phyloP scores from a whole-genome alignment of 441 rosid genomes.

The Gossypium davidsonii region DNA sequence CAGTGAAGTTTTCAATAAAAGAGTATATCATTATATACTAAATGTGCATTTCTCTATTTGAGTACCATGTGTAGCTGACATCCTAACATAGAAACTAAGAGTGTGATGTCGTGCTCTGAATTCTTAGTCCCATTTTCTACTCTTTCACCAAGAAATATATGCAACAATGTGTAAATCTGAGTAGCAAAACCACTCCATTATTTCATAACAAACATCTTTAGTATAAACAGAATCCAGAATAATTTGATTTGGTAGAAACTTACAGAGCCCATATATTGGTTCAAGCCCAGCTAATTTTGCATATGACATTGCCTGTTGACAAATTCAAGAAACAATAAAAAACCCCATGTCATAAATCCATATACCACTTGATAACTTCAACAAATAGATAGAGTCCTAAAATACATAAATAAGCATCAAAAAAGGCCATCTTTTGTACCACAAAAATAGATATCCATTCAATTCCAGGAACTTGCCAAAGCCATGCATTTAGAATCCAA shows the following conservation, averaged over 20 bases:
- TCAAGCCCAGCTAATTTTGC: conserved; percentile 90
- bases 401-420: not conserved
- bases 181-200: not conserved
- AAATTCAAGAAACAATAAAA: conserved; percentile 17
- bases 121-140: not conserved
- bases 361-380: not conserved
- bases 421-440: not conserved
- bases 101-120: not conserved
- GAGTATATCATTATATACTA: not conserved
- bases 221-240: not conserved
- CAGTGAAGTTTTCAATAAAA: not conserved
- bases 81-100: not conserved
- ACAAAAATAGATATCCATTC: not conserved
- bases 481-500: not conserved
- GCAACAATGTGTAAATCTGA: not conserved
- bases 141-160: not conserved
- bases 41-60: not conserved
- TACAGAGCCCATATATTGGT: conserved; percentile 88
- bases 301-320: conserved; percentile 88
- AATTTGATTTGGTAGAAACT: conserved; percentile 24
- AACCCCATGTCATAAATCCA: not conserved
- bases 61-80: not conserved
- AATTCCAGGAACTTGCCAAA: not conserved
- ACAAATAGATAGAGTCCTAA: not conserved
- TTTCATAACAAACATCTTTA: not conserved